Evolutionary conservation across 352 stramenopile genomes (phyloP), one percentile per base, ranked within the genome.

Genomic region (Phytophthora niederhauseri): DNA sequence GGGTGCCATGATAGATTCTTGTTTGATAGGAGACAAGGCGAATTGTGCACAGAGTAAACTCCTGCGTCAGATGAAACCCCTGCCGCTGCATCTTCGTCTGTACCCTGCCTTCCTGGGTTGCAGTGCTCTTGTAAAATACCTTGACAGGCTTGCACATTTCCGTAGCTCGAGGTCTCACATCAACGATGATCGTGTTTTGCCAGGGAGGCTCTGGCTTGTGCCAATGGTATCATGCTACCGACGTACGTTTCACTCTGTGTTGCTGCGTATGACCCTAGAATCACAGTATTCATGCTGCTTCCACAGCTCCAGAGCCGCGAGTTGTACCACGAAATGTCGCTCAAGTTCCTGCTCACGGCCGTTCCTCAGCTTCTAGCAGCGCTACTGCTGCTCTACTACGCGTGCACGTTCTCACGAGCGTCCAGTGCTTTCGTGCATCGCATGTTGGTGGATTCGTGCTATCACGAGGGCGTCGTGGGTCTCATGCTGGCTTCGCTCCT

Each of bases 341-440:
- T 89, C 69, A 85, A 90, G 76, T 80, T 84, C 60, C 54, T 80
- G 48, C 53, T 93, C 22, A 84, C 71, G 11, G 73, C 80, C 15
- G 71, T 78, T 15, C 83, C 83, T 20, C 85, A 90, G 53, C 59
- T 87, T 6, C 19, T 77, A 15, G 70, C 78, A 9, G 70, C 70
- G 12, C 26, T 85, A 31, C 49, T 91, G 7, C 54, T 93, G 58
- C 72, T 91, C 8, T 85, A 87, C 68, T 93, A 92, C 63, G 78
- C 81, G 2, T 79, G 66, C 70, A 93, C 83, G 14, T 90, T 91
- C 64, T 57, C 65, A 6, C 72, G 63, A 38, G 51, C 58, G 6
- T 68, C 65, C 1, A 92, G 81, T 55, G 67, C 60, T 12, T 81
- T 88, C 51, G 50, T 73, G 19, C 83, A 93, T 34, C 80, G 70